Conservation (phyloP, 345 rosid genomes). For the Moricandia arvensis region DNA sequence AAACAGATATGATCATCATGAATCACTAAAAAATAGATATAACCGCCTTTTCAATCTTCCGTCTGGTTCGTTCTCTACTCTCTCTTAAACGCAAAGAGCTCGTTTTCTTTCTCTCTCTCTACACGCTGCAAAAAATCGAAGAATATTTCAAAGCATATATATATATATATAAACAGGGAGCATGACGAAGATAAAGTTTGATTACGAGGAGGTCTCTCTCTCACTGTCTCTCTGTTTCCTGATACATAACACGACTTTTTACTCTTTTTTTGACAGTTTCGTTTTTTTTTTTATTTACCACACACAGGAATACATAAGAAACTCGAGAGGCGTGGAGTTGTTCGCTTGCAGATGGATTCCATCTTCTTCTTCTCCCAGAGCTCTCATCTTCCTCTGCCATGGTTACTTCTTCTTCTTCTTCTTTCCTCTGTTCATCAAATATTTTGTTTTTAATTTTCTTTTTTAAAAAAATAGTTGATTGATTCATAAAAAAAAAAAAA, state of each 20-base stretch:
- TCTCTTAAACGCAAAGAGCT: neutral
- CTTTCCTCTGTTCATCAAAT: neutral
- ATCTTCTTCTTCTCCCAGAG: constrained; percentile 62
- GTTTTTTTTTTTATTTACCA: neutral
- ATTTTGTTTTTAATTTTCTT: neutral
- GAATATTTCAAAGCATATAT: neutral
- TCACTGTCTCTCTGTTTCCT: constrained; percentile 4
- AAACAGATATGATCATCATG: neutral
- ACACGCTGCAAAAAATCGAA: neutral
- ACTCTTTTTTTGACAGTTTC: neutral
- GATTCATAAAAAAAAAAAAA: neutral
- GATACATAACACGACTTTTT: neutral
- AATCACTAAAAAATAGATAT: neutral
- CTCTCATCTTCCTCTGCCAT: constrained; percentile 93
- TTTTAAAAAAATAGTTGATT: neutral
- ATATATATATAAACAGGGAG: neutral
- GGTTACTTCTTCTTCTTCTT: constrained; percentile 40
- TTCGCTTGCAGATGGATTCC: constrained; percentile 93
- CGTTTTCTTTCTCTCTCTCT: neutral
- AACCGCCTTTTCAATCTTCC: constrained; percentile 5
- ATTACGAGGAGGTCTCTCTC: constrained; percentile 26
- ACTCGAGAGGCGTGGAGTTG: constrained; percentile 69
- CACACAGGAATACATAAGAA: constrained; percentile 59
- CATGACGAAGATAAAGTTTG: constrained; percentile 6
- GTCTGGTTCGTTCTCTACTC: neutral